These are phyloP conservation scores for Tricholoma flavovirens DNA, from an alignment of 768 basidiomycete genomes.

Conservation along the genomic window DNA sequence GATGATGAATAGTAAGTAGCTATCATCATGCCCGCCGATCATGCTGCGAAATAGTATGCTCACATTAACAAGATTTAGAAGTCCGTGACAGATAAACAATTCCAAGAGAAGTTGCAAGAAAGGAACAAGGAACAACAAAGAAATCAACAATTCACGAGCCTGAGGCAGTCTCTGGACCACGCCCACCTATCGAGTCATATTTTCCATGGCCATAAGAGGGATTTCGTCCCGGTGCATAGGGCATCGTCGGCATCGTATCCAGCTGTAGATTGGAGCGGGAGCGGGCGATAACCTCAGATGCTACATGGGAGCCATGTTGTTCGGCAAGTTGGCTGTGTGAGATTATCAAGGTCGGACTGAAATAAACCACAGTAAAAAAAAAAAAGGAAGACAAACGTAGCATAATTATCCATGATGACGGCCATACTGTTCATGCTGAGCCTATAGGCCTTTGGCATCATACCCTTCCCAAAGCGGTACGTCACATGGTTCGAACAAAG, in stretches of 20 bases:
- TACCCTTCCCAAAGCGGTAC: constrained; percentile 82
- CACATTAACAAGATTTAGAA: too few relatives aligned
- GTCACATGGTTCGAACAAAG: constrained; percentile 82
- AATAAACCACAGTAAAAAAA: background rate
- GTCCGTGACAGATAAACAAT: too few relatives aligned
- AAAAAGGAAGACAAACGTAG: constrained; percentile 43
- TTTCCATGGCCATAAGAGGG: constrained; percentile 10
- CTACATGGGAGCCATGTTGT: constrained; percentile 63
- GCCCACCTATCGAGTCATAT: constrained; percentile 20
- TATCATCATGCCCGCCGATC: too few relatives aligned
- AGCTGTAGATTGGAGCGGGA: constrained; percentile 50
- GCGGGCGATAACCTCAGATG: constrained; percentile 50
- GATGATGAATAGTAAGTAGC: too few relatives aligned
- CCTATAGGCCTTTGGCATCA: constrained; percentile 82
- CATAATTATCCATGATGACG: constrained; percentile 81
- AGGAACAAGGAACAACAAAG: background rate
- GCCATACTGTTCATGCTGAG: constrained; percentile 71
- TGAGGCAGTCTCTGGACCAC: constrained; percentile 5
- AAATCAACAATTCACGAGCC: background rate
- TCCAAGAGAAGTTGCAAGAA: too few relatives aligned
- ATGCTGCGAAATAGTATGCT: too few relatives aligned
- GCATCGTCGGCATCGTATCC: constrained; percentile 24
- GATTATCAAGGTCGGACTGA: background rate
- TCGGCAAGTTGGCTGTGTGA: constrained; percentile 60
- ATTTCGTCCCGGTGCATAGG: constrained; percentile 12